Evolutionary conservation across 768 basidiomycete genomes (phyloP).

Genomic region (Stropharia rugosoannulata): DNA sequence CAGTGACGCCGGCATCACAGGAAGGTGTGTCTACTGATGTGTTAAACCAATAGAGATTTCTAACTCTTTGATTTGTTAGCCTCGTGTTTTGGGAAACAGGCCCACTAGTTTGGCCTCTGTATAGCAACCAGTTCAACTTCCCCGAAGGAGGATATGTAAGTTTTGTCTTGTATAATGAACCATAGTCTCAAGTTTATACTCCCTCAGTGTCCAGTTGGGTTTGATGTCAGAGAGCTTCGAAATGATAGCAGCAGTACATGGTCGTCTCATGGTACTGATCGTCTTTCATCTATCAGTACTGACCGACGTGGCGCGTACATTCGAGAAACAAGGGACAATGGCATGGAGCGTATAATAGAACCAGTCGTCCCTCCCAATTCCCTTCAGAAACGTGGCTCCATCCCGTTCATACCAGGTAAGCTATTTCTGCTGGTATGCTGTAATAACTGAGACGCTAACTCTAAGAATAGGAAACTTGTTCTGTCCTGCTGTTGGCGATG

Average conservation of each 20-base stretch:
- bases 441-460: neutral
- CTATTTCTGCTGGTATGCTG: neutral
- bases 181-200: too few species aligned
- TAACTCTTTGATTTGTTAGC: neutral
- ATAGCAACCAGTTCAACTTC: neutral
- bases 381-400: neutral
- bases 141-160: neutral
- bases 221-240: too few species aligned
- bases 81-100: constrained; percentile 1
- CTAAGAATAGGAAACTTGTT: neutral
- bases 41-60: neutral
- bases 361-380: neutral
- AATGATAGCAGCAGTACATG: too few species aligned
- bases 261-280: too few species aligned
- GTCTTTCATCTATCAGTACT: neutral
- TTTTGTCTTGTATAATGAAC: neutral
- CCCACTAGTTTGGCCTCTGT: neutral
- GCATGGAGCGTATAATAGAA: neutral
- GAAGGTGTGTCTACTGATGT: neutral
- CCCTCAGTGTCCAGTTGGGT: neutral
- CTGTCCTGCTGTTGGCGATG: constrained; percentile 1
- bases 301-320: neutral
- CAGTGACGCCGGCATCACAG: neutral
- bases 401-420: constrained; percentile 1
- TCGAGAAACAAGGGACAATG: neutral